These are phyloP conservation scores for Periconia sp. DNA, from an alignment of 2,329 filamentous ascomycete genomes.

Conservation along the genomic window DNA sequence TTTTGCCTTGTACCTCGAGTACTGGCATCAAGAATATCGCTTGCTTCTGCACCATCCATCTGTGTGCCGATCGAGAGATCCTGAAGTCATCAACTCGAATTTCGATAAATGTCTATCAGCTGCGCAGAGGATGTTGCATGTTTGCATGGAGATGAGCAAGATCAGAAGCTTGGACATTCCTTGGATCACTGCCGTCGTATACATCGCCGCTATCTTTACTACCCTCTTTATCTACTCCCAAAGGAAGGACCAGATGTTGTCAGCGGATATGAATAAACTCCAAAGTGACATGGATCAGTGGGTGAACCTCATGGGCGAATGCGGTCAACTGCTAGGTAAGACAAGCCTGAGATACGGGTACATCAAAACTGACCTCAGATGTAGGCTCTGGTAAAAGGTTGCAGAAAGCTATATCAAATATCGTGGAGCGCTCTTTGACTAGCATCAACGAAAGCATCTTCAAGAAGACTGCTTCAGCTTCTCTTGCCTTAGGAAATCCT, in stretches of 20 bases:
- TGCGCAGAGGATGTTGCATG: conserved; percentile 67
- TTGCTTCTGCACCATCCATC: conserved; percentile 61
- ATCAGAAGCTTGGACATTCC: conserved; percentile 76
- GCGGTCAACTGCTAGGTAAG: conserved; percentile 70
- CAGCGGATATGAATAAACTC: conserved; percentile 65
- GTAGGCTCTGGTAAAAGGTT: conserved; percentile 56
- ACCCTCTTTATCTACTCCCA: conserved; percentile 74
- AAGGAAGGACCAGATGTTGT: conserved; percentile 65
- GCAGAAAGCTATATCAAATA: conserved; percentile 54
- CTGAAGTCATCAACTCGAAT: conserved; percentile 65
- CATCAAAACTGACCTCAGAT: conserved; percentile 5
- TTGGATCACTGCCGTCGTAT: conserved; percentile 76
- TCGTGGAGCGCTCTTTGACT: conserved; percentile 57
- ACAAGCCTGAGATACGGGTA: conserved; percentile 15
- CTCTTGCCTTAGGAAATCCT: conserved; percentile 44
- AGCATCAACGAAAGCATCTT: conserved; percentile 54
- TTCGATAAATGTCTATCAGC: conserved; percentile 67
- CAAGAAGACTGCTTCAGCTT: conserved; percentile 52
- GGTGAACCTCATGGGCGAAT: conserved; percentile 71
- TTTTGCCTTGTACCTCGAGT: conserved; percentile 56
- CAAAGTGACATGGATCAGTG: conserved; percentile 72
- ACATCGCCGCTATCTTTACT: conserved; percentile 75
- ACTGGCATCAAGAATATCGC: conserved; percentile 56
- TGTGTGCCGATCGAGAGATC: conserved; percentile 57
- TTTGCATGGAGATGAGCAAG: conserved; percentile 64